Evolutionary conservation across 148 eudicot species (phyloP).

Genomic region (Pouteria glomerata): DNA sequence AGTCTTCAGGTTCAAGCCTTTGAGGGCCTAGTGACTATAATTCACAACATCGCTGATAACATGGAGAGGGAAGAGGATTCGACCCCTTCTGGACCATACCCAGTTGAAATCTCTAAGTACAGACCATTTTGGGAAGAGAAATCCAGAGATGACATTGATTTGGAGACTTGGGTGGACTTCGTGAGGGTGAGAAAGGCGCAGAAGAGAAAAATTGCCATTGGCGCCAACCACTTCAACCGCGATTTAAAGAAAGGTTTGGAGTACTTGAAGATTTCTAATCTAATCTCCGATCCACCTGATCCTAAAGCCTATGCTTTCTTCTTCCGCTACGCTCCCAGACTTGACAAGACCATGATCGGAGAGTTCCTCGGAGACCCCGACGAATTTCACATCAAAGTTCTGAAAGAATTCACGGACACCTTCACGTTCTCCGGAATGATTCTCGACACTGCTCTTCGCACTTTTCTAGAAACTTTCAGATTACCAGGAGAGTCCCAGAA

Average conservation of each 20-base stretch:
- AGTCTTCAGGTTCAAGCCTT: conserved; percentile 88
- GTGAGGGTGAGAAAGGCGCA: conserved; percentile 65
- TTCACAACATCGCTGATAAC: conserved; percentile 75
- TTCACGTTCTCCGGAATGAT: conserved; percentile 72
- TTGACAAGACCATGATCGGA: conserved; percentile 75
- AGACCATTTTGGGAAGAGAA: conserved; percentile 87
- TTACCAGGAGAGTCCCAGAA: conserved; percentile 97
- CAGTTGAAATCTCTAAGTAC: conserved; percentile 50
- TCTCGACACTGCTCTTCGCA: conserved; percentile 74
- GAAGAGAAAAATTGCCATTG: conserved; percentile 60
- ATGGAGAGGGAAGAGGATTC: conserved; percentile 45
- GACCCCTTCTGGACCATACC: conserved; percentile 50
- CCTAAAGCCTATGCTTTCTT: conserved; percentile 71
- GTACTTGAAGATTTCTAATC: conserved; percentile 50
- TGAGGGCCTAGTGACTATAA: conserved; percentile 63
- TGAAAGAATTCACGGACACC: conserved; percentile 63
- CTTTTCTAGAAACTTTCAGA: conserved; percentile 68
- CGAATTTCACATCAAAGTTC: conserved; percentile 68
- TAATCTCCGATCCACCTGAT: conserved; percentile 71
- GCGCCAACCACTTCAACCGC: conserved; percentile 76
- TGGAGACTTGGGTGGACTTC: conserved; percentile 50
- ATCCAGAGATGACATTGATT: conserved; percentile 21
- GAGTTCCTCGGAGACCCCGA: conserved; percentile 90
- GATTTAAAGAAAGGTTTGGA: conserved; percentile 88
- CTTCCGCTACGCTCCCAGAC: conserved; percentile 65